phyloP scores from a whole-genome alignment of 1,284 basidiomycete genomes.

The Gymnopus androsaceus region DNA sequence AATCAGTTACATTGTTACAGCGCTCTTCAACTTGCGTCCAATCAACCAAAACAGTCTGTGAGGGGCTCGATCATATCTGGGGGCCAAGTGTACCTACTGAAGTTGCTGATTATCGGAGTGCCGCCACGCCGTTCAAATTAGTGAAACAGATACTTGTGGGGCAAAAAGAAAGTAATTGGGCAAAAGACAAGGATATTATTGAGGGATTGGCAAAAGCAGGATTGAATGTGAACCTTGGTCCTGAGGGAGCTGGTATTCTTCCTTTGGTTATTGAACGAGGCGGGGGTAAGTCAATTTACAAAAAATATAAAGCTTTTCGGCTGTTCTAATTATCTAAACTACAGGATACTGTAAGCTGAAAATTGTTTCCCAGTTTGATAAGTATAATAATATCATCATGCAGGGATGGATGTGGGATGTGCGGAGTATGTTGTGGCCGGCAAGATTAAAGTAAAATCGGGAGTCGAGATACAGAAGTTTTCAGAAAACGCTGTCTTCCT shows the following conservation, averaged over 20 bases:
- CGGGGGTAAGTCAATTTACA: slow-evolving; percentile 26
- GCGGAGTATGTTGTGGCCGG: slow-evolving; percentile 32
- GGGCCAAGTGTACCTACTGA: slow-evolving; percentile 43
- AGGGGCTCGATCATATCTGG: slow-evolving; percentile 32
- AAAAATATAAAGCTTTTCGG: not conserved
- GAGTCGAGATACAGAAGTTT: slow-evolving; percentile 29
- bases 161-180: slow-evolving; percentile 24
- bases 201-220: slow-evolving; percentile 38
- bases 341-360: slow-evolving; percentile 11
- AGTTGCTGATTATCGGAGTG: slow-evolving; percentile 46
- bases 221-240: slow-evolving; percentile 37
- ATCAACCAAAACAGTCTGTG: slow-evolving; percentile 29
- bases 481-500: slow-evolving; percentile 29
- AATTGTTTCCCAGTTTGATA: not conserved
- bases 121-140: slow-evolving; percentile 41
- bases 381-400: not conserved
- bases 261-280: slow-evolving; percentile 29
- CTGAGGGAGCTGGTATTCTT: slow-evolving; percentile 30
- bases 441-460: slow-evolving; percentile 30
- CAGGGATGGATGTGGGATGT: slow-evolving; percentile 44
- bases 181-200: slow-evolving; percentile 35
- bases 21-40: slow-evolving; percentile 41
- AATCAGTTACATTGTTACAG: slow-evolving; percentile 40
- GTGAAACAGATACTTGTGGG: slow-evolving; percentile 34
- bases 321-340: not conserved